Base-by-base conservation (phyloP, 2,329 filamentous ascomycete genomes). In the Fusarium praegraminearum region DNA sequence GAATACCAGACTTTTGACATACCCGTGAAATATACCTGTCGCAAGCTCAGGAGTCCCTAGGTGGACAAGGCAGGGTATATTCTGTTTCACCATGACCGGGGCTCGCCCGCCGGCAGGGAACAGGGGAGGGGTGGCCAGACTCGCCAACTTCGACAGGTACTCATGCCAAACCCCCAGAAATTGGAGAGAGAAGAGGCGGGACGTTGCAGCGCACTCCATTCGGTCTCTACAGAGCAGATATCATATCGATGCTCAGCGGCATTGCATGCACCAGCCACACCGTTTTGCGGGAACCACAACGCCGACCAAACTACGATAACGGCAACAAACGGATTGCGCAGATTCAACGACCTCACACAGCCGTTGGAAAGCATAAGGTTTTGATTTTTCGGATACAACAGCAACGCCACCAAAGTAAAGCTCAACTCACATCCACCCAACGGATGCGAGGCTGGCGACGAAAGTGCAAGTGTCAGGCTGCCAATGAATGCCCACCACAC, bases 1-100 rank as follows among this genome's bases (percentile, higher is more conserved):
- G 65, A 73, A 74, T 73, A 71, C 57, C 70, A 64, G 54, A 35
- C 49, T 54, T 59, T 61, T 57, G 49, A 71, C 54, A 61, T 63
- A 45, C 53, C 63, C 66, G 56, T 45, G 58, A 62, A 70, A 62
- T 60, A 69, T 59, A 67, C 78, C 77, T 79, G 79, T 82, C 79
- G 80, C 82, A 83, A 82, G 79, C 80, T 77, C 77, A 78, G 78
- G 80, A 81, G 45, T 78, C 79, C 75, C 76, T 70, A 74, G 65
- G 76, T 76, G 77, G 82, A 79, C 82, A 82, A 83, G 81, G 73
- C 83, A 85, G 81, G 84, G 82, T 81, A 78, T 71, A 73, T 80
- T 76, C 77, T 82, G 85, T 86, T 86, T 86, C 85, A 86, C 81
- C 79, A 74, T 75, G 78, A 78, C 80, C 78, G 76, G 82, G 81